phyloP scores from a whole-genome alignment of 2,329 filamentous ascomycete species.

The Atkinsonella texensis region DNA sequence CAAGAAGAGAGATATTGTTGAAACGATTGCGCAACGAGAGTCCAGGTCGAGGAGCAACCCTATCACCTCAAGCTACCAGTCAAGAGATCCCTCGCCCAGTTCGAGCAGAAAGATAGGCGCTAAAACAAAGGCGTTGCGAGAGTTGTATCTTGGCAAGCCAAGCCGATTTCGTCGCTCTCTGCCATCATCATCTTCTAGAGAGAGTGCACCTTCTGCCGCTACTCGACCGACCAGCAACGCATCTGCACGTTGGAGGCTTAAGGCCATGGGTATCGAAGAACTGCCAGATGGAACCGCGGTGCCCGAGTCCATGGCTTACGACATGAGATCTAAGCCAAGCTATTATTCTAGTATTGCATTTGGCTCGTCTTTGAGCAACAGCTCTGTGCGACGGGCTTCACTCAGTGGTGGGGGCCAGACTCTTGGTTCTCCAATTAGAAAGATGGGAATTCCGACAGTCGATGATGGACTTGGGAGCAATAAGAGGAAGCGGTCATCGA shows the following conservation, averaged over 20 bases:
- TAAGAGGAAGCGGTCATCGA: slow-evolving; percentile 21
- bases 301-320: slow-evolving; percentile 36
- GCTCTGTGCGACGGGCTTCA: slow-evolving; percentile 4
- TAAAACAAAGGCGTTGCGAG: slow-evolving; percentile 26
- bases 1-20: slow-evolving; percentile 24
- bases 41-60: slow-evolving; percentile 11
- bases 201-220: slow-evolving; percentile 14
- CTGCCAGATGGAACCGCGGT: slow-evolving; percentile 42
- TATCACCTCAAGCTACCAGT: slow-evolving; percentile 9
- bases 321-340: slow-evolving; percentile 17
- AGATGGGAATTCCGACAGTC: slow-evolving; percentile 2
- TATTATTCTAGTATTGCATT: slow-evolving; percentile 2
- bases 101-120: slow-evolving; percentile 12
- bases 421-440: background rate
- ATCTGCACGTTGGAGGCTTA: slow-evolving; percentile 34
- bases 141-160: slow-evolving; percentile 19
- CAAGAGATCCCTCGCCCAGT: slow-evolving; percentile 9
- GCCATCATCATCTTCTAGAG: slow-evolving; percentile 21
- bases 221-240: slow-evolving; percentile 22
- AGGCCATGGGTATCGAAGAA: slow-evolving; percentile 38
- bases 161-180: slow-evolving; percentile 27
- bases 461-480: slow-evolving; percentile 9
- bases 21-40: slow-evolving; percentile 22
- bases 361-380: background rate
- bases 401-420: background rate